Evolutionary conservation across 2,329 filamentous ascomycete species (phyloP).

Genomic region (Pestalotiopsis fici): DNA sequence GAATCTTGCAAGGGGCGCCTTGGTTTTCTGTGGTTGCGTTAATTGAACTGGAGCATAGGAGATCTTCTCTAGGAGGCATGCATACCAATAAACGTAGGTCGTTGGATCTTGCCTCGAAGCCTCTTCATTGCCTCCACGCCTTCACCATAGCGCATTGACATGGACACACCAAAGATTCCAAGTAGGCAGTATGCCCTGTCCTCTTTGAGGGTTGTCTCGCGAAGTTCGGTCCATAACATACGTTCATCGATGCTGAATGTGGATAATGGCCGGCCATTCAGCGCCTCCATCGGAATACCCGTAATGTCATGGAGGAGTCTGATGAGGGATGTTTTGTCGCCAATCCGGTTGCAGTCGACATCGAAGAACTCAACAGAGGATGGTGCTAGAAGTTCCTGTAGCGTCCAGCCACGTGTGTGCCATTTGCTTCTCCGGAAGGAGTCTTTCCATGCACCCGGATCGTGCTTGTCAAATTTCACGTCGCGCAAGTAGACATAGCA

Average conservation of each 20-base stretch:
- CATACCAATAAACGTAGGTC: too few species aligned
- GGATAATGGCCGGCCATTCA: background rate
- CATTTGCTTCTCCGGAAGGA: background rate
- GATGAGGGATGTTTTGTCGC: background rate
- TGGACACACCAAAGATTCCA: background rate
- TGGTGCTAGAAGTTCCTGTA: background rate
- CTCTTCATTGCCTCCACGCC: background rate
- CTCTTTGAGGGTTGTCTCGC: background rate
- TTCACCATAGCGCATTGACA: background rate
- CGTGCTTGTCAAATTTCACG: background rate
- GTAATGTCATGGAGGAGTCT: background rate
- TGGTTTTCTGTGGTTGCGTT: background rate
- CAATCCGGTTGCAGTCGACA: background rate
- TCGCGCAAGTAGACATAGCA: slow-evolving; percentile 22
- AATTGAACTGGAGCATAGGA: background rate
- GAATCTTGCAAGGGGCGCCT: background rate
- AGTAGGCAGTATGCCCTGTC: background rate
- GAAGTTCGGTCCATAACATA: background rate
- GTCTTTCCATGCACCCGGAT: background rate
- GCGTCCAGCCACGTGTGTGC: slow-evolving; percentile 1
- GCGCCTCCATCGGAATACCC: background rate
- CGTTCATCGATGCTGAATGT: background rate
- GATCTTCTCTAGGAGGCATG: too few species aligned
- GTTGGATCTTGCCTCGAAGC: background rate
- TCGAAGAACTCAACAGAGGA: background rate